Conservation (phyloP, 2,329 filamentous ascomycete genomes). For the Xylariales sp. region DNA sequence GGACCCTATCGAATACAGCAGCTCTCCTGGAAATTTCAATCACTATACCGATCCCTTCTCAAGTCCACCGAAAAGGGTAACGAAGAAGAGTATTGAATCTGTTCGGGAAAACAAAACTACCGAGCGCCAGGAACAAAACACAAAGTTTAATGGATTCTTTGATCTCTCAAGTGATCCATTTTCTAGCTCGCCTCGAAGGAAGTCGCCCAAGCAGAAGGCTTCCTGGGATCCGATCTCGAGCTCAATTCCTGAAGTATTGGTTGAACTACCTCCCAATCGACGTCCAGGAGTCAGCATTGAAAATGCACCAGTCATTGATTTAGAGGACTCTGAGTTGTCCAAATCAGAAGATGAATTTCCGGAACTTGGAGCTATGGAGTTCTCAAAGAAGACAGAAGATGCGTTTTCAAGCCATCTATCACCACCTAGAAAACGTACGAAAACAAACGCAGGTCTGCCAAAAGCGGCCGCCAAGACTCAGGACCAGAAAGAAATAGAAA, state of each 20-base stretch:
- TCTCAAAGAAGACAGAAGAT: slow-evolving; percentile 20
- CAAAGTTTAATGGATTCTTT: slow-evolving; percentile 13
- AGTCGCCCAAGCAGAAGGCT: slow-evolving; percentile 17
- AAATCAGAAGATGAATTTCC: slow-evolving; percentile 39
- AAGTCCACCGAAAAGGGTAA: slow-evolving; percentile 13
- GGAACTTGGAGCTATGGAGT: slow-evolving; percentile 37
- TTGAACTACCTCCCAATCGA: no score
- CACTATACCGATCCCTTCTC: slow-evolving; percentile 8
- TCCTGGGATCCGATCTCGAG: slow-evolving; percentile 51
- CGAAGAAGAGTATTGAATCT: not conserved
- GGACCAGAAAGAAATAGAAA: slow-evolving; percentile 35
- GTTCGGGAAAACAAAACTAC: not conserved
- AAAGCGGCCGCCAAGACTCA: slow-evolving; percentile 18
- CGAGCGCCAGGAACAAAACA: not conserved
- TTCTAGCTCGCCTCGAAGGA: slow-evolving; percentile 10
- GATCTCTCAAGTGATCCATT: slow-evolving; percentile 23
- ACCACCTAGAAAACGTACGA: slow-evolving; percentile 13
- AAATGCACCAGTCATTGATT: slow-evolving; percentile 26
- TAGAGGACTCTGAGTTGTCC: slow-evolving; percentile 28
- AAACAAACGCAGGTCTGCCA: slow-evolving; percentile 10
- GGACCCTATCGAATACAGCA: slow-evolving; percentile 24
- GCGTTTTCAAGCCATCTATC: slow-evolving; percentile 12
- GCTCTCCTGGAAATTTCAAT: slow-evolving; percentile 14
- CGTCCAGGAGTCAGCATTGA: no score
- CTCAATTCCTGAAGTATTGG: slow-evolving; percentile 44